A percentile compares a stretch with the other conserved stretches of the same genome.
These are phyloP conservation scores for Petunia hybrid DNA, from an alignment of 305 asterid species.

Conservation along the genomic window DNA sequence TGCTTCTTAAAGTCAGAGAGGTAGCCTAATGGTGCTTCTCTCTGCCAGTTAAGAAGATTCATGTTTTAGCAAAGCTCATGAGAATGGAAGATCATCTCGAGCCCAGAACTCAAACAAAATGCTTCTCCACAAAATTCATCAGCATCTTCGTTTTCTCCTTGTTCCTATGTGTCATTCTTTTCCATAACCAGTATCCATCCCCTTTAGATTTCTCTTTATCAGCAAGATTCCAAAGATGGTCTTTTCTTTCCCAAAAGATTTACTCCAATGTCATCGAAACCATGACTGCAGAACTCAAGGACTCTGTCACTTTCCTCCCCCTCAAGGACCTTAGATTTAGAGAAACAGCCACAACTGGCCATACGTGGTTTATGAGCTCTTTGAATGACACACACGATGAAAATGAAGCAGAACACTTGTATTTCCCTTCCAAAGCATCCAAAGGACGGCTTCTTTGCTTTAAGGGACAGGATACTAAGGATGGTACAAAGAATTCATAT, in stretches of 20 bases:
- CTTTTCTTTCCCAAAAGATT: slow-evolving; percentile 24
- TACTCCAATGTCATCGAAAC: not conserved
- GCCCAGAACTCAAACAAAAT: slow-evolving; percentile 27
- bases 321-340: slow-evolving; percentile 42
- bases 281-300: slow-evolving; percentile 33
- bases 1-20: not conserved
- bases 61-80: not conserved
- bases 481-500: slow-evolving; percentile 59
- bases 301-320: slow-evolving; percentile 44
- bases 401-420: slow-evolving; percentile 54
- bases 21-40: not conserved
- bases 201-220: slow-evolving; percentile 27
- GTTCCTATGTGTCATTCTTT: slow-evolving; percentile 33
- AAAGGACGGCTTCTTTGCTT: slow-evolving; percentile 56
- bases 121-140: slow-evolving; percentile 27
- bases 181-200: slow-evolving; percentile 28
- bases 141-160: slow-evolving; percentile 21
- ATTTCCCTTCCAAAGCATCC: slow-evolving; percentile 57
- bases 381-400: slow-evolving; percentile 47
- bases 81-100: slow-evolving; percentile 18
- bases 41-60: slow-evolving; percentile 6
- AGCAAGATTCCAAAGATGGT: slow-evolving; percentile 24
- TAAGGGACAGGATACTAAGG: slow-evolving; percentile 48
- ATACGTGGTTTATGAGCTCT: slow-evolving; percentile 74
- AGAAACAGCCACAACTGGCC: slow-evolving; percentile 37